phyloP scores from a whole-genome alignment of 495 filamentous ascomycete species.

The Talaromyces liani region DNA sequence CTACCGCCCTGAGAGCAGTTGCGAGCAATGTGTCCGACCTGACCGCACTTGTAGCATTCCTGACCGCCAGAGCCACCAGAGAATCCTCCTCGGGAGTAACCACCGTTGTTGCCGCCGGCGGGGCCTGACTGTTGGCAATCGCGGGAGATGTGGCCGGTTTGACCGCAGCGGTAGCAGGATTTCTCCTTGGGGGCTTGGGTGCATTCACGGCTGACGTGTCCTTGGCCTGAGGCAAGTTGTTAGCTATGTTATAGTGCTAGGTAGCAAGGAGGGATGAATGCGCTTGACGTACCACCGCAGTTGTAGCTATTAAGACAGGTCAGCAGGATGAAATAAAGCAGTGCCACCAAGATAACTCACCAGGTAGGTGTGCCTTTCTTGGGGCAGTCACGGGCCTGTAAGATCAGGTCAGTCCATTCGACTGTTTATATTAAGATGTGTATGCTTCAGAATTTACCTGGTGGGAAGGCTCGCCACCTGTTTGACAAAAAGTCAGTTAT shows the following conservation, averaged over 20 bases:
- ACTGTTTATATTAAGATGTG: too few relatives aligned
- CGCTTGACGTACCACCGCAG: constrained; percentile 68
- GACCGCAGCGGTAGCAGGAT: constrained; percentile 90
- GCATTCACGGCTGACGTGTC: constrained; percentile 95
- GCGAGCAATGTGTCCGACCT: constrained; percentile 94
- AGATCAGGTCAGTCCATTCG: constrained; percentile 13
- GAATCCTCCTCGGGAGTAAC: constrained; percentile 28
- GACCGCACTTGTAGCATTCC: constrained; percentile 99
- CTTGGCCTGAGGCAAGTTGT: constrained; percentile 46
- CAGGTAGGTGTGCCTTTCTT: constrained; percentile 89
- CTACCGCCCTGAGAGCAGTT: constrained; percentile 71
- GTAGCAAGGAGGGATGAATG: constrained; percentile 36
- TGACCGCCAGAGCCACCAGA: constrained; percentile 44
- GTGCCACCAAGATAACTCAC: constrained; percentile 29
- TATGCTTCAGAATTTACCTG: too few relatives aligned
- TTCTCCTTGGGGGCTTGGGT: constrained; percentile 85
- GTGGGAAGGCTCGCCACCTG: constrained; percentile 71
- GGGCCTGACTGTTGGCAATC: constrained; percentile 65
- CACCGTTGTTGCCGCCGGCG: constrained; percentile 41
- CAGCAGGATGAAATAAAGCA: constrained; percentile 19
- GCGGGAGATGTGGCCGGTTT: constrained; percentile 84
- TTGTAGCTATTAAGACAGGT: constrained; percentile 52
- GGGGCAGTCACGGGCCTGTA: constrained; percentile 85
- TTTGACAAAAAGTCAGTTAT: constrained; percentile 8
- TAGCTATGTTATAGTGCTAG: constrained; percentile 17